Evolutionary conservation across 2,329 filamentous ascomycete species (phyloP).

Genomic region (Fusarium sp.): DNA sequence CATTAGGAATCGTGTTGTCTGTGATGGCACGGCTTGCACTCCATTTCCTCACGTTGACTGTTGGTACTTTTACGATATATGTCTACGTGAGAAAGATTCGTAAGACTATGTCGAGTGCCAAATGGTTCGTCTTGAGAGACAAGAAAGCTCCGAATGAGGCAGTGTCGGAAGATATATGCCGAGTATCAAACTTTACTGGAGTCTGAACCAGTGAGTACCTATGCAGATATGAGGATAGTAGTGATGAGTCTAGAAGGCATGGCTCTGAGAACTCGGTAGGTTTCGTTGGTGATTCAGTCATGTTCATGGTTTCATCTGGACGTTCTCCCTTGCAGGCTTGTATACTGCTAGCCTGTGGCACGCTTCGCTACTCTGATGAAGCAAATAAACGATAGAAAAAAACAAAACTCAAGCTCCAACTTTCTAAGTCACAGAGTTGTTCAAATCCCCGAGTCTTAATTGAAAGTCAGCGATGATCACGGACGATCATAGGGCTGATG

Average conservation of each 20-base stretch:
- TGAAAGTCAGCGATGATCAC: slow-evolving; percentile 4
- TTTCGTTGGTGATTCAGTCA: background rate
- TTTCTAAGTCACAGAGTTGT: background rate
- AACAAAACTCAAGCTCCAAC: background rate
- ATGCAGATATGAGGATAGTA: background rate
- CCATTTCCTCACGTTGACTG: background rate
- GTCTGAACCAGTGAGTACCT: background rate
- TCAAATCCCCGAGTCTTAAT: background rate
- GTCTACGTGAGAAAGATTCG: background rate
- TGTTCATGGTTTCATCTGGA: background rate
- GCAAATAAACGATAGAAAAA: background rate
- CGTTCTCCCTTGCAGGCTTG: background rate
- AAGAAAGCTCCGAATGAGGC: background rate
- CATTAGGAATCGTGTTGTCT: background rate
- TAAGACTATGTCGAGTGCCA: background rate
- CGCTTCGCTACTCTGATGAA: no score
- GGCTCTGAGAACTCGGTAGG: background rate
- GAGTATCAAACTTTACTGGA: background rate
- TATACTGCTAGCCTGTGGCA: background rate
- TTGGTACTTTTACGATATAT: background rate
- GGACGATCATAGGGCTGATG: slow-evolving; percentile 6
- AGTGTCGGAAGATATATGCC: background rate
- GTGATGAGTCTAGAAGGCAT: background rate
- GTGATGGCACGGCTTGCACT: no score
- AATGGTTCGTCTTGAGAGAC: background rate